Evolutionary conservation across 2,329 filamentous ascomycete species (phyloP).

Genomic region (Cadophora sp.): DNA sequence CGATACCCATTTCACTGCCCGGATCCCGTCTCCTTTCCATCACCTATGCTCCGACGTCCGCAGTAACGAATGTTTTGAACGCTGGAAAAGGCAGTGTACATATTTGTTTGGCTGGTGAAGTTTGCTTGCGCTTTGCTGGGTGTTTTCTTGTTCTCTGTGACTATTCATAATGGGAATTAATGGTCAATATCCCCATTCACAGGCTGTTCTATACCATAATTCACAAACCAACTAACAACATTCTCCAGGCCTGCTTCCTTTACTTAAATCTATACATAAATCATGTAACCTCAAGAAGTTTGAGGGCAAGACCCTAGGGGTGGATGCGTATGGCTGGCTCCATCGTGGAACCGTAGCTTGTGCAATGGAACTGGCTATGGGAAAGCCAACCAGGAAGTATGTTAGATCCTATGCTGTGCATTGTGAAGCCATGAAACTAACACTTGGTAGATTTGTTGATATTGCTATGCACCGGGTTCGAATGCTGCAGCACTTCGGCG

Average conservation of each 20-base stretch:
- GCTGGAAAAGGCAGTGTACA: conserved; percentile 21
- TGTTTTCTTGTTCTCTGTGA: conserved; percentile 17
- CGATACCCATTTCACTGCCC: neutral
- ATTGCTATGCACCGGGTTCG: conserved; percentile 89
- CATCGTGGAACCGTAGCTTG: conserved; percentile 91
- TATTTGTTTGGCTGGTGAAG: conserved; percentile 33
- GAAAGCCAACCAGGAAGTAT: conserved; percentile 86
- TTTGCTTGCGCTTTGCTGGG: conserved; percentile 32
- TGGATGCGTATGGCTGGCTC: conserved; percentile 98
- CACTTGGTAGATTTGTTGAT: conserved; percentile 75
- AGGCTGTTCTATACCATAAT: neutral
- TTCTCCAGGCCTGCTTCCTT: conserved; percentile 80
- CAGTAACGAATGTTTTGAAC: conserved; percentile 7
- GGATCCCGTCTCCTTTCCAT: conserved; percentile 1
- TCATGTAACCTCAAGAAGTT: conserved; percentile 87
- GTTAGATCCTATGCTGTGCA: conserved; percentile 41
- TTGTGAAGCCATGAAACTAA: conserved; percentile 13
- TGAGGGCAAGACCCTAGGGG: conserved; percentile 85
- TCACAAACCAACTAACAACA: neutral
- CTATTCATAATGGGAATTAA: conserved; percentile 42
- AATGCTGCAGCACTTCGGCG: conserved; percentile 92
- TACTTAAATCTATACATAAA: conserved; percentile 96
- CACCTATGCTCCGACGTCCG: conserved; percentile 12
- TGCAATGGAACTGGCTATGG: conserved; percentile 87
- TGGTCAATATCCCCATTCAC: conserved; percentile 22